A percentile compares a stretch with the other conserved stretches of the same genome.
Evolutionary conservation across 192 early-diverging fungal genomes (phyloP).

Genomic region (Gigaspora rosea): DNA sequence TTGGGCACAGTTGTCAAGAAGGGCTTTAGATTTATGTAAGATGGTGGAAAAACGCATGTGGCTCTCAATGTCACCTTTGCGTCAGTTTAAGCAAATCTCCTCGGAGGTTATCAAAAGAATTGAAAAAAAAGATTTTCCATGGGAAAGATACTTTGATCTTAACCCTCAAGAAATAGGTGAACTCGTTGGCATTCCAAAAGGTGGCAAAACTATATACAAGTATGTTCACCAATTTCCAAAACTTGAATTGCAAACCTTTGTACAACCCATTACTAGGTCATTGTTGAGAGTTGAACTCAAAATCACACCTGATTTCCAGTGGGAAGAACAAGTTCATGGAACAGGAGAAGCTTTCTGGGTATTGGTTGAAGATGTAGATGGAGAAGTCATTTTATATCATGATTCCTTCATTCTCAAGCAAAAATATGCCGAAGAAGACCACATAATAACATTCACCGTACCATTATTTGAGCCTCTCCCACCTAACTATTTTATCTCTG

Average conservation of each 20-base stretch:
- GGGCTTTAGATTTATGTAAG: constrained; percentile 91
- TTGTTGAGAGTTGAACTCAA: constrained; percentile 89
- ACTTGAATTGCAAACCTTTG: constrained; percentile 84
- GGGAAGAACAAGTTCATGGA: constrained; percentile 87
- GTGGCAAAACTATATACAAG: constrained; percentile 87
- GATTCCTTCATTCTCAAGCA: constrained; percentile 92
- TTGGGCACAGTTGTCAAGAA: constrained; percentile 90
- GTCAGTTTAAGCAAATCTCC: constrained; percentile 84
- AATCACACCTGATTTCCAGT: constrained; percentile 92
- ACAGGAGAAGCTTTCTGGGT: constrained; percentile 92
- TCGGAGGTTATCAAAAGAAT: constrained; percentile 81
- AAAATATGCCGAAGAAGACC: constrained; percentile 81
- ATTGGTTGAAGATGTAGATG: constrained; percentile 91
- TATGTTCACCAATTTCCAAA: constrained; percentile 94
- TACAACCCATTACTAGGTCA: constrained; percentile 92
- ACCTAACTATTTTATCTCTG: constrained; percentile 93
- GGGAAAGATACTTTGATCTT: constrained; percentile 94
- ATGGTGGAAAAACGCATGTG: constrained; percentile 97
- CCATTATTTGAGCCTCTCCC: constrained; percentile 90
- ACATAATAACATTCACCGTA: constrained; percentile 86
- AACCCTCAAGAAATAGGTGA: constrained; percentile 92
- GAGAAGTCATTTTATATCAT: constrained; percentile 83
- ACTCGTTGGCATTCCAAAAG: constrained; percentile 80
- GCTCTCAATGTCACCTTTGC: constrained; percentile 93
- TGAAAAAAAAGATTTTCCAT: constrained; percentile 92